phyloP scores from a whole-genome alignment of 202 grass and related monocot species.

The Zizania palustris region DNA sequence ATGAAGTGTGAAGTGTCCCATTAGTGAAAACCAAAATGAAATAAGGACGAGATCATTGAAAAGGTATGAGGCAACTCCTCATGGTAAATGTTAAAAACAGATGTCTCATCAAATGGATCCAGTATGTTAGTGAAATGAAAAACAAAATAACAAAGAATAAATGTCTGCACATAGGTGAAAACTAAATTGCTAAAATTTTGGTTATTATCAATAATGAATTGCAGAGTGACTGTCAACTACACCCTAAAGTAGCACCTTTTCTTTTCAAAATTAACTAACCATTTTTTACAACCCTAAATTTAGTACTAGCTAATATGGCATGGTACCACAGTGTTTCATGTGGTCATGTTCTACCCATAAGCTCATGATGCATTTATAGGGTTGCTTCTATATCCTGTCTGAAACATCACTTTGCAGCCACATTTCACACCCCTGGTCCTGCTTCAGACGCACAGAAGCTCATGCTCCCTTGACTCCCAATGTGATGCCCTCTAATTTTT shows the following conservation, averaged over 20 bases:
- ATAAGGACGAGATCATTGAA: neutral
- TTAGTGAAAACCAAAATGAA: slow-evolving; percentile 36
- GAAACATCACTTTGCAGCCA: neutral
- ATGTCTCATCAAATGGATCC: neutral
- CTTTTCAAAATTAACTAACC: neutral
- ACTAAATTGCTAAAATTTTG: slow-evolving; percentile 1
- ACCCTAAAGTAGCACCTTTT: neutral
- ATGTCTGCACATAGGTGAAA: neutral
- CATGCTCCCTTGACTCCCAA: neutral
- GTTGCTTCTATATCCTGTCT: neutral
- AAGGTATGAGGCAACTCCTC: neutral
- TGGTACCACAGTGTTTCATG: neutral
- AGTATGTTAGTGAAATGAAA: slow-evolving; percentile 19
- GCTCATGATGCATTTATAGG: neutral
- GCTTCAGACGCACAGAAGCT: slow-evolving; percentile 4
- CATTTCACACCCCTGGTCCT: slow-evolving; percentile 21
- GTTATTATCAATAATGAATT: neutral
- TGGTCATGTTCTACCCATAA: neutral
- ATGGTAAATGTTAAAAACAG: neutral
- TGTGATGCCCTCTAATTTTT: slow-evolving; percentile 10
- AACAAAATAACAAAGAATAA: slow-evolving; percentile 3
- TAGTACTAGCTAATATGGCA: slow-evolving; percentile 6
- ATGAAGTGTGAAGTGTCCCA: neutral
- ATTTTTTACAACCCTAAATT: neutral
- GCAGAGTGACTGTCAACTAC: neutral